Evolutionary conservation across 192 early-diverging fungal genomes (phyloP), one percentile per base, ranked within the genome.

Genomic region (Coemansia aciculifera): DNA sequence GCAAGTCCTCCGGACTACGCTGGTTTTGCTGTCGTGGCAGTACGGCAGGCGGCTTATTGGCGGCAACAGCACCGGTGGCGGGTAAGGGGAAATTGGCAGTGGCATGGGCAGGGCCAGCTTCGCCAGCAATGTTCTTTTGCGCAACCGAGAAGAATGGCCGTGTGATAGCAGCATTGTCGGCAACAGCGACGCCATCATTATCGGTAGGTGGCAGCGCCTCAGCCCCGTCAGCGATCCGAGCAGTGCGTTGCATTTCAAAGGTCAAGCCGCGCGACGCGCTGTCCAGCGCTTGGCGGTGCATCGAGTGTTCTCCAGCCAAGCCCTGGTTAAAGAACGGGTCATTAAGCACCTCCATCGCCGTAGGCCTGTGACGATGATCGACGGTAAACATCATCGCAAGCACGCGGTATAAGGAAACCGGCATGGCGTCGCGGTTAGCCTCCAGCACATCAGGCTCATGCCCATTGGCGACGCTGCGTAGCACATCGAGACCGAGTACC

Each of bases 281-380:
- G 64, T 66, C 73, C 21, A 75, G 77, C 36, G 74, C 68, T 59
- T 83, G 79, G 63, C 75, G 73, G 54, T 81, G 69, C 61, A 85
- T 69, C 48, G 86, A 75, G 24, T 74, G 57, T 73, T 73, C 76
- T 63, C 69, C 72, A 24, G 65, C 67, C 23, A 78, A 62, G 21
- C 72, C 89, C 34, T 87, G 83, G 27, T 68, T 66, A 43, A 94
- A 91, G 39, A 93, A 90, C 23, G 90, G 80, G 57, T 92, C 83
- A 13, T 87, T 88, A 36, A 94, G 81, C 0, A 92, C 72, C 57
- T 93, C 91, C 62, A 91, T 73, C 0, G 92, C 91, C 40, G 88
- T 90, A 8, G 90, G 88, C 3, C 93, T 83, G 61, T 89, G 87
- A 43, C 84, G 85, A 12, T 89, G 86, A 72, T 94, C 91, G n/a